Evolutionary conservation across 2,329 filamentous ascomycete genomes (phyloP), one percentile per base, ranked within the genome.

Genomic region (Monosporascus sp.): DNA sequence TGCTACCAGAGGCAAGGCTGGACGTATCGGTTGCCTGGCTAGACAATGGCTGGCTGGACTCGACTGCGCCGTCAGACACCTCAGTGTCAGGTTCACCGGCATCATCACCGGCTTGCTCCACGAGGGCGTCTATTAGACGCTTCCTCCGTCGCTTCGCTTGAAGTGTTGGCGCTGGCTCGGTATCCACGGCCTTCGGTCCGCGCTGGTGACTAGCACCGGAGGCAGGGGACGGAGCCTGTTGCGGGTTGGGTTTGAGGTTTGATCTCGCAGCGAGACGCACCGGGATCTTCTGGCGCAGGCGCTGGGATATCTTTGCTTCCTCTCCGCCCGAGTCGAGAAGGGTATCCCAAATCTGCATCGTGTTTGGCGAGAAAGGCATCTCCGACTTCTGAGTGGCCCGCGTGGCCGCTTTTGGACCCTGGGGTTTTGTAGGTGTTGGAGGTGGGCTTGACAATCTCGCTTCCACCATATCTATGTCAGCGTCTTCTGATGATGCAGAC

Each of bases 401-500:
- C 3, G 43, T 3, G 11, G 14, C 22, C 24, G 43, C 9, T 37
- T 18, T 43, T n/a, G 11, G 47, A 25, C 48, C 18, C 49, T 50
- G 62, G 14, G 59, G 56, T 1, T 58, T 50, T 9, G 60, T 62
- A 5, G 66, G 66, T 9, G 66, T 69, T 1, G 54, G 62, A 14
- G 67, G 67, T 5, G 67, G 66, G 39, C 66, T 69, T 11, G 67
- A 69, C 48, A 65, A 36, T 36, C 56, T 62, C 6, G 61, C 47
- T 47, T 56, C 57, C 31, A 49, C 39, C 7, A 43, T 36, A 35
- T 65, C 62, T 8, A 60, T 48, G 46, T 64, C 61, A 54, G 63
- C 63, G 20, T 51, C 50, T 45, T 64, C 59, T 15, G 60, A 51
- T 11, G 62, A 57, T 37, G 38, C 22, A n/a, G 56, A 52, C 37